phyloP scores from a whole-genome alignment of 1,284 basidiomycete genomes.

The Kalmanozyma brasiliensis region DNA sequence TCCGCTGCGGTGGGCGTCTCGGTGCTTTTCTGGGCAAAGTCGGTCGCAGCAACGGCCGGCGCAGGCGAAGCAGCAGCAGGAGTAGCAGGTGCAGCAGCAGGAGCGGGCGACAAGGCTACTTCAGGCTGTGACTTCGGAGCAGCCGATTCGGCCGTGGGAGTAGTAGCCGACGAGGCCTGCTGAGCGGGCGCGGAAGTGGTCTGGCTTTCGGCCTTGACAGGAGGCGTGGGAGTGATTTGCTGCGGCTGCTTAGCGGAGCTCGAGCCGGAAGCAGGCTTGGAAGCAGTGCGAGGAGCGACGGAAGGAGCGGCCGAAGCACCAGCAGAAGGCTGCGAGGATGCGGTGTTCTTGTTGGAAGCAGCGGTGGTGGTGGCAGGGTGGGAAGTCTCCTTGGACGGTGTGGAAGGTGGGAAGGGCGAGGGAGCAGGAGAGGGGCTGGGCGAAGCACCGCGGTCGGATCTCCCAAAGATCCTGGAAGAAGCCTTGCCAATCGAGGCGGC shows the following conservation, averaged over 20 bases:
- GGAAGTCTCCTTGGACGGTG: slow-evolving; percentile 35
- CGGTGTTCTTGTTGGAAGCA: no score
- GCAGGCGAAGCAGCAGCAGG: slow-evolving; percentile 5
- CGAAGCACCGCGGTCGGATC: slow-evolving; percentile 35
- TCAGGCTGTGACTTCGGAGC: slow-evolving; percentile 8
- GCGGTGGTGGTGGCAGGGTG: slow-evolving; percentile 10
- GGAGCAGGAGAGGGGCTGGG: slow-evolving; percentile 24
- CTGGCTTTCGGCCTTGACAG: slow-evolving; percentile 26
- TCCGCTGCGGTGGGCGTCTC: slow-evolving; percentile 5
- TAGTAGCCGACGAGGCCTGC: slow-evolving; percentile 9
- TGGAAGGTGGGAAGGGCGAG: slow-evolving; percentile 31
- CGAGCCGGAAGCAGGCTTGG: slow-evolving; percentile 7
- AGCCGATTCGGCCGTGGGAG: slow-evolving; percentile 26
- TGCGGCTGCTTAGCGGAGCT: slow-evolving; percentile 5
- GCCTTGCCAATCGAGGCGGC: slow-evolving; percentile 32
- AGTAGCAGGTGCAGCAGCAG: slow-evolving; percentile 10
- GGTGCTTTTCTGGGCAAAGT: slow-evolving; percentile 12
- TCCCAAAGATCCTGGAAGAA: slow-evolving; percentile 33
- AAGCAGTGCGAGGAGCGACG: slow-evolving; percentile 12
- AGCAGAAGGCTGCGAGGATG: slow-evolving; percentile 5
- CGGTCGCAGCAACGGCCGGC: no score
- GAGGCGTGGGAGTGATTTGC: slow-evolving; percentile 17
- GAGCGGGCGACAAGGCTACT: slow-evolving; percentile 1
- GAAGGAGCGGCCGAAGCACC: slow-evolving; percentile 8
- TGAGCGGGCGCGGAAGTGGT: slow-evolving; percentile 18